Evolutionary conservation across 2,329 filamentous ascomycete species (phyloP).

Genomic region (Phaeosphaeria sp.): DNA sequence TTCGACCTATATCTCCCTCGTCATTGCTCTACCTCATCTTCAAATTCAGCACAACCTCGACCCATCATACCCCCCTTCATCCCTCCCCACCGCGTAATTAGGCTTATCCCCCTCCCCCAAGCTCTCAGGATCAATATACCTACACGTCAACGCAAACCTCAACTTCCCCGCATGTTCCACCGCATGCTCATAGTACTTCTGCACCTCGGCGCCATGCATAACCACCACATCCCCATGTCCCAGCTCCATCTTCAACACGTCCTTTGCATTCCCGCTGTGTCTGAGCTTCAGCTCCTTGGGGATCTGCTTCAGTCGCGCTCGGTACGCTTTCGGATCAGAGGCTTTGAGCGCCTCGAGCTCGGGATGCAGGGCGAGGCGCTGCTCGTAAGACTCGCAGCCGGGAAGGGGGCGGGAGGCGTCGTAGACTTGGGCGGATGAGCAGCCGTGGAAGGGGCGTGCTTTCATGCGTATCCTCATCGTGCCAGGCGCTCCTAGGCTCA

Average conservation of each 20-base stretch:
- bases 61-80: constrained; percentile 48
- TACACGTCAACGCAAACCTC: constrained; percentile 64
- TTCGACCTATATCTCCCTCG: too few relatives aligned
- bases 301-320: constrained; percentile 36
- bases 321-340: constrained; percentile 27
- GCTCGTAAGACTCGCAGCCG: constrained; percentile 44
- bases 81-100: constrained; percentile 44
- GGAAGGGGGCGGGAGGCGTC: constrained; percentile 38
- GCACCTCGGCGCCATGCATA: constrained; percentile 67
- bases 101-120: constrained; percentile 50
- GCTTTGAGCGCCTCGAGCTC: constrained; percentile 32
- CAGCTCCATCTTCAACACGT: constrained; percentile 56
- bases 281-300: constrained; percentile 47
- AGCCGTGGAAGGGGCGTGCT: constrained; percentile 52
- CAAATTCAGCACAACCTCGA: constrained; percentile 5
- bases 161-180: constrained; percentile 60
- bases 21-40: background rate
- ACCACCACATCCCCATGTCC: constrained; percentile 69
- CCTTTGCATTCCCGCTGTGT: constrained; percentile 36
- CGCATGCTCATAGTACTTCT: constrained; percentile 66
- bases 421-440: constrained; percentile 42
- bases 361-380: constrained; percentile 35
- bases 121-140: constrained; percentile 57
- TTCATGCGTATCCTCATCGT: constrained; percentile 67
- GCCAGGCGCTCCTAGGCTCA: constrained; percentile 63